These are phyloP conservation scores for Coemansia aciculifera DNA, from an alignment of 192 early-diverging fungal genomes.

Conservation along the genomic window DNA sequence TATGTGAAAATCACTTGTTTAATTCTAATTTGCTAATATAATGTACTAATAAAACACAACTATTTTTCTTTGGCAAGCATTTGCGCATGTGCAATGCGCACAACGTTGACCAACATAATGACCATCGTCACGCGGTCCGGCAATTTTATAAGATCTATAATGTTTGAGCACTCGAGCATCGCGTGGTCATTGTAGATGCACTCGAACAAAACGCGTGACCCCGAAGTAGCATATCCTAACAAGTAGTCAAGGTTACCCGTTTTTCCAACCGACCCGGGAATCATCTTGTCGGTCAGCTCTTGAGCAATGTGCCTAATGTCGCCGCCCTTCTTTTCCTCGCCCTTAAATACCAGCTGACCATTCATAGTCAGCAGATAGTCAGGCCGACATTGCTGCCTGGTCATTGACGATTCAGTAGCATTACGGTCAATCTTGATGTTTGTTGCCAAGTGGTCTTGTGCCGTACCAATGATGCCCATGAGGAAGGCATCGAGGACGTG, in stretches of 20 bases:
- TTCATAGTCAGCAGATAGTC: conserved; percentile 43
- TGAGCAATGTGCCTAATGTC: conserved; percentile 31
- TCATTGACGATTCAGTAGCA: conserved; percentile 39
- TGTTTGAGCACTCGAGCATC: conserved; percentile 42
- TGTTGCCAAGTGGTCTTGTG: conserved; percentile 24
- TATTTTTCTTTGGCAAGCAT: not conserved
- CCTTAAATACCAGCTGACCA: conserved; percentile 49
- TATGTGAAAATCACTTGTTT: no score
- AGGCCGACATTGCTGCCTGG: conserved; percentile 27
- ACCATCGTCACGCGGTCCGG: conserved; percentile 39
- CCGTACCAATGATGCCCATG: conserved; percentile 38
- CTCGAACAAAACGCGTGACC: conserved; percentile 41
- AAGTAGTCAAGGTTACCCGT: conserved; percentile 36
- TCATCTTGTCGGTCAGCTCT: conserved; percentile 42
- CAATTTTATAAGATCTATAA: conserved; percentile 26
- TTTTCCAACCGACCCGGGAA: conserved; percentile 28
- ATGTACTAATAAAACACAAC: not conserved
- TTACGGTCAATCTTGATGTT: conserved; percentile 41
- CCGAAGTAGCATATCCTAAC: conserved; percentile 45
- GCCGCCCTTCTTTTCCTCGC: conserved; percentile 48
- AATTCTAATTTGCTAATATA: no score
- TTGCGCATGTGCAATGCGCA: conserved; percentile 22
- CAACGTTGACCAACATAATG: conserved; percentile 32
- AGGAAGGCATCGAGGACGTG: conserved; percentile 41
- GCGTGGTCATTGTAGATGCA: conserved; percentile 33